Base-by-base conservation (phyloP, 2,329 filamentous ascomycete genomes). In the Cladophialophora psammophila region DNA sequence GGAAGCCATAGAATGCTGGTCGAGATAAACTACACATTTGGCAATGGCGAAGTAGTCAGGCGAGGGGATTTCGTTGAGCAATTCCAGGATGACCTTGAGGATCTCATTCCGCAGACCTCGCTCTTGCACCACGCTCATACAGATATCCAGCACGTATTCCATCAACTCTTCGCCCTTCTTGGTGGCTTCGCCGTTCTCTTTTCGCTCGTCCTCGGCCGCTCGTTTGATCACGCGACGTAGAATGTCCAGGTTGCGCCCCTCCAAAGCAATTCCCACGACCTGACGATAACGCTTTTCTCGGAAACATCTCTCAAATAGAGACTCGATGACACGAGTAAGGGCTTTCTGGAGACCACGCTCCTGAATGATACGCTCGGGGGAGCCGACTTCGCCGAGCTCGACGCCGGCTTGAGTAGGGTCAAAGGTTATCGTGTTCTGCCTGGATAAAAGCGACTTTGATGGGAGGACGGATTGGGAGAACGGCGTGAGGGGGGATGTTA, bases 41-140 rank as follows among this genome's bases (percentile, higher is more conserved):
- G 95, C 94, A 74, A 99, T 98, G 20, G 95, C 93, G 78, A 99
- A 99, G 80, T 97, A 98, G 78, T 99, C 95, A 0, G 95, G 95
- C 67, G 87, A 92, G 1, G 93, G 91, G 64, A 96, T 95, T 66
- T 96, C 92, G 81, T 91, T 97, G 67, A 99, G 85, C n/a, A 99
- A 87, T 67, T 94, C 92, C n/a, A 99, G 88, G 64, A 99, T 95
- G 54, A 99, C 85, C 74, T 91, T 90, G 66, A 99, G 81, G 61
- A 99, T 97, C 83, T 90, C 87, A 74, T 89, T 89, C 69, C 95
- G 89, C 75, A 98, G 87, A 56, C 90, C 89, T 61, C 94, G 88
- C 81, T 99, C 95, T 80, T 98, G 95, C 18, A 99, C 93, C 68
- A 98, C 90, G 69, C 96, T 94, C 93, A 99, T 96, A 84, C 94